Evolutionary conservation across 768 basidiomycete species (phyloP).

Genomic region (Termitomyces sp.): DNA sequence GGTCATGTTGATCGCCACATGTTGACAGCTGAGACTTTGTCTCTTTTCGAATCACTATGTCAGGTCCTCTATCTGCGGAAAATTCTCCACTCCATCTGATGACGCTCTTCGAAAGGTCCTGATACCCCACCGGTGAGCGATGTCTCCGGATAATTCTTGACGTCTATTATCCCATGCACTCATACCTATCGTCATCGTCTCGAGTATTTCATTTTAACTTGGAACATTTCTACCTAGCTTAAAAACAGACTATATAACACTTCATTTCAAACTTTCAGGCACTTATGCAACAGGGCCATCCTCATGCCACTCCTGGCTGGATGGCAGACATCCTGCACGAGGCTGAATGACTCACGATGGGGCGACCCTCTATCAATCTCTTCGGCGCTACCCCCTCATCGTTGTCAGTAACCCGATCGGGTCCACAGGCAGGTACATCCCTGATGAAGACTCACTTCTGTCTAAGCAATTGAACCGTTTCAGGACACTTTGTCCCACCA

Average conservation of each 20-base stretch:
- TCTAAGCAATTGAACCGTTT: neutral
- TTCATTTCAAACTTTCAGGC: neutral
- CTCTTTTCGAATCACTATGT: neutral
- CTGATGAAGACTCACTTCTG: neutral
- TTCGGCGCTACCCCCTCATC: neutral
- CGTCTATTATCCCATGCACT: neutral
- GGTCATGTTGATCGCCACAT: too few species aligned
- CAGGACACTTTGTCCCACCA: neutral
- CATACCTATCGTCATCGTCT: neutral
- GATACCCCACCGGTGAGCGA: neutral
- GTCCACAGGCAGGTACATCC: neutral
- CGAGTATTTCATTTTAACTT: neutral
- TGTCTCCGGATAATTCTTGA: neutral
- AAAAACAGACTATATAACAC: neutral
- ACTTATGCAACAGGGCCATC: neutral
- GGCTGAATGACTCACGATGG: neutral
- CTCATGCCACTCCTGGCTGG: neutral
- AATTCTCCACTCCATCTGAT: neutral
- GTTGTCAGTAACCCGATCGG: neutral
- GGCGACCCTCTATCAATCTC: neutral
- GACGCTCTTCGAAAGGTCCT: too few species aligned
- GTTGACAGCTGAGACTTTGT: neutral
- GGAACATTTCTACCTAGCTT: too few species aligned
- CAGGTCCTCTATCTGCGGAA: neutral
- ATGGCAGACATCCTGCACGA: neutral